Base-by-base conservation (phyloP, 2,329 filamentous ascomycete genomes). In the Aspergillus oerlinghausenensis region DNA sequence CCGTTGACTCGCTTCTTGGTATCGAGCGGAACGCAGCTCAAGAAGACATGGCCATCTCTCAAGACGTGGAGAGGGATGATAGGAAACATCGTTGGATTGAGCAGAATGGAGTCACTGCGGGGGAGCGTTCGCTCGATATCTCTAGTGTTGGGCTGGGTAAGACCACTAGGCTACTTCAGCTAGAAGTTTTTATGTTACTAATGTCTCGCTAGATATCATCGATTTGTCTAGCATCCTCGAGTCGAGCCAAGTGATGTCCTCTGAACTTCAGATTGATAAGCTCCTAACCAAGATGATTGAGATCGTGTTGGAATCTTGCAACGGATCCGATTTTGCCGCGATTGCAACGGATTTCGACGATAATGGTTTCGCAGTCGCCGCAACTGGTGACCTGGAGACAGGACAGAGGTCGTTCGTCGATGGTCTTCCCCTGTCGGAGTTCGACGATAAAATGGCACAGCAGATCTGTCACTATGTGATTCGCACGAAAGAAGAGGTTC, bases 211-310 rank as follows among this genome's bases (percentile, higher is more conserved):
- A 55, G 84, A 87, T 65, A 85, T 88, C 66, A 82, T 88, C 54
- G 85, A 87, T 67, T 67, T 87, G 17, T 82, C 82, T 2, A 84
- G 81, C 45, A 87, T 88, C 49, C 75, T 88, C 4, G 83, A 87
- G 62, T 86, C 84, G 26, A 86, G 82, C 54, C 84, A 87, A 67
- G 78, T 87, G 5, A 80, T 88, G 62, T 87, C 84, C 6, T 86
- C 84, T 14, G 84, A 87, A 64, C 75, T 88, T 17, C 80, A 86
- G 59, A 82, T 87, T 45, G 84, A 87, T 58, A 82, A 81, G 51
- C 75, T 88, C 3, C 74, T 87, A 55, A 78, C 80, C 2, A 86
- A 86, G 69, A 85, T 88, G 79, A 82, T 83, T 17, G 81, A 82
- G 55, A 86, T 87, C 59, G 85, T 87, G 32, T 70, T 87, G 6